These are phyloP conservation scores for Beauveria bassiana DNA, from an alignment of 2,329 filamentous ascomycete genomes.

Conservation along the genomic window DNA sequence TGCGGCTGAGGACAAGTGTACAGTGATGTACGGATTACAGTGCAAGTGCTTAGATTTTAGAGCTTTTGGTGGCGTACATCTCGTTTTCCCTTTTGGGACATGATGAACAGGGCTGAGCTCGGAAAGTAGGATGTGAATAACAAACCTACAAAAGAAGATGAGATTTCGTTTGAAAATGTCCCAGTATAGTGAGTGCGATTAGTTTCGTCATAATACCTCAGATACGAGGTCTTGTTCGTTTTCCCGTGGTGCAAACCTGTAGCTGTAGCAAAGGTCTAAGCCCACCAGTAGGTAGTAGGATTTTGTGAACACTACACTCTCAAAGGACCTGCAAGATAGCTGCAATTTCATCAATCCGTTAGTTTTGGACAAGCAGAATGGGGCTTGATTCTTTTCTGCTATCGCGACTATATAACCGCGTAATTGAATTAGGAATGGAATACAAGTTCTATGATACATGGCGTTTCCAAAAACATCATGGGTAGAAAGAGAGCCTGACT, in stretches of 20 bases:
- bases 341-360: conserved; percentile 12
- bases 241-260: too few relatives aligned
- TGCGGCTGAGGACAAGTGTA: conserved; percentile 2
- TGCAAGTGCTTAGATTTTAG: neutral
- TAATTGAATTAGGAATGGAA: neutral
- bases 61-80: neutral
- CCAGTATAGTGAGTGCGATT: too few relatives aligned
- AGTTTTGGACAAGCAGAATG: conserved; percentile 12
- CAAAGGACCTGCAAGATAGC: conserved; percentile 7
- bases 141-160: too few relatives aligned
- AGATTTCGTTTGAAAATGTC: too few relatives aligned
- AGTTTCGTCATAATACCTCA: too few relatives aligned
- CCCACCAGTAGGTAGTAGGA: too few relatives aligned
- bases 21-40: too few relatives aligned
- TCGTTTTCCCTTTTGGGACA: conserved; percentile 17
- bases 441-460: neutral
- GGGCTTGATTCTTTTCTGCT: neutral
- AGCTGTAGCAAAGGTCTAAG: too few relatives aligned
- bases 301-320: neutral
- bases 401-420: neutral
- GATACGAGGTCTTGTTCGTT: too few relatives aligned
- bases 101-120: neutral
- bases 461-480: too few relatives aligned
- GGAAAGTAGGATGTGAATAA: too few relatives aligned
- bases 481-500: neutral